phyloP scores from a whole-genome alignment of 371 early-diverging fungal genomes.

The Mortierella sp. region DNA sequence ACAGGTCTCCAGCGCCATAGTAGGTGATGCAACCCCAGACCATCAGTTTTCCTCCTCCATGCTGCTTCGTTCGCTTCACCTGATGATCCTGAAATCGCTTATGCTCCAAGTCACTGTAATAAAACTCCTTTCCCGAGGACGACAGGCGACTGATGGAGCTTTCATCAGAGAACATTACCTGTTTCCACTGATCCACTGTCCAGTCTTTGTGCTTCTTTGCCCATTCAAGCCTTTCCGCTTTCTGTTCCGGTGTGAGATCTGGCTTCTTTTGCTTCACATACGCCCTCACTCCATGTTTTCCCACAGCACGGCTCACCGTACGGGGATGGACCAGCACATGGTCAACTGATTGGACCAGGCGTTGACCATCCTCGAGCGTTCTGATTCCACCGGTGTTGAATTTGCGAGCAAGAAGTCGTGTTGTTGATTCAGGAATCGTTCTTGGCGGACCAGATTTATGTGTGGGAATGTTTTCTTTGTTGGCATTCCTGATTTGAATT shows the following conservation, averaged over 20 bases:
- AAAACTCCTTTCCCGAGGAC: conserved; percentile 2
- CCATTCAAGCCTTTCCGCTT: background rate
- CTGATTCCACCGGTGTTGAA: background rate
- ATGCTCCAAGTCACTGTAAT: background rate
- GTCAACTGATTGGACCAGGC: background rate
- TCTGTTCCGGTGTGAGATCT: background rate
- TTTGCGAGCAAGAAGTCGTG: background rate
- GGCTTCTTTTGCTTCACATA: conserved; percentile 5
- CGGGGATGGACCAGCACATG: background rate
- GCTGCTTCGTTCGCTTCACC: background rate
- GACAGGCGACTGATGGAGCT: background rate
- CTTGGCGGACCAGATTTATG: background rate
- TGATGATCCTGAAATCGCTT: conserved; percentile 5
- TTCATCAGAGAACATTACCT: conserved; percentile 13
- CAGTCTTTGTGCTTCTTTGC: conserved; percentile 5
- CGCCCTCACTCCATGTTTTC: background rate
- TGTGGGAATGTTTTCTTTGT: background rate
- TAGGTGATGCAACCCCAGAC: conserved; percentile 29
- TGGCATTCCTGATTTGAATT: background rate
- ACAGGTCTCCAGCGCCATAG: conserved; percentile 22
- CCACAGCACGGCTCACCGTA: background rate
- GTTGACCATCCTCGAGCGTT: background rate
- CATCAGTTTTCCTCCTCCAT: conserved; percentile 34
- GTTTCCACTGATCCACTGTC: conserved; percentile 12
- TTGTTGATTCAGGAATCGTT: background rate